phyloP scores from a whole-genome alignment of 192 early-diverging fungal genomes.

The Cladochytrium replicatum region DNA sequence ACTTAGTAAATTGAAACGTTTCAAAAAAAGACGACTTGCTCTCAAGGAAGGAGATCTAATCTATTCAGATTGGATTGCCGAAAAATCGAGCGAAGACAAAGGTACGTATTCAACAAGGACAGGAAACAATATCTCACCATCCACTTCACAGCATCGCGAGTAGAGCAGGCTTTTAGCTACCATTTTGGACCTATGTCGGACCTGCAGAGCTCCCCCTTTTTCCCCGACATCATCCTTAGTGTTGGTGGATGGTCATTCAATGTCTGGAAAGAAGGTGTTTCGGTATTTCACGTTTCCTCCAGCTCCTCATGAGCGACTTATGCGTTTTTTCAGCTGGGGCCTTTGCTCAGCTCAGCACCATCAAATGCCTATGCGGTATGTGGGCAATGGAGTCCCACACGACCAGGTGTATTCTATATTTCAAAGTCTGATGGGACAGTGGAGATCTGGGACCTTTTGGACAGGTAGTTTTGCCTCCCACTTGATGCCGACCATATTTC shows the following conservation, averaged over 20 bases:
- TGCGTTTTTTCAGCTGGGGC: conserved; percentile 27
- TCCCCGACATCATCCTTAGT: conserved; percentile 47
- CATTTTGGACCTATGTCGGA: conserved; percentile 50
- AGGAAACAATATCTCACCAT: background rate
- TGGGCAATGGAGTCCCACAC: conserved; percentile 50
- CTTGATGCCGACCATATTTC: background rate
- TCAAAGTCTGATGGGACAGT: conserved; percentile 44
- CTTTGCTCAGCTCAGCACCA: conserved; percentile 34
- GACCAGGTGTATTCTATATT: conserved; percentile 55
- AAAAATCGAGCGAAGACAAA: conserved; percentile 51
- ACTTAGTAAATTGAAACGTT: background rate
- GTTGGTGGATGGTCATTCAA: conserved; percentile 53
- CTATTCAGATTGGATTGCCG: conserved; percentile 47
- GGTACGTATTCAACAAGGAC: too few species aligned
- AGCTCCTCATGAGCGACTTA: background rate
- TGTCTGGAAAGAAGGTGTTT: conserved; percentile 46
- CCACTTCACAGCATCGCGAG: conserved; percentile 37
- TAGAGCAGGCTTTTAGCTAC: conserved; percentile 35
- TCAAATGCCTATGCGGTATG: conserved; percentile 28
- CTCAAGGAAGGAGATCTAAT: conserved; percentile 49
- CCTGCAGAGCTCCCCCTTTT: conserved; percentile 51
- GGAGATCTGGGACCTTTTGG: conserved; percentile 55
- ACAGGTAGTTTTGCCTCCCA: conserved; percentile 16
- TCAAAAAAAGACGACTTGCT: conserved; percentile 1
- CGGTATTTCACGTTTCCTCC: conserved; percentile 9